Percentiles rank a stretch among this genome's conserved stretches.
These are phyloP conservation scores for Botrytis fragariae DNA, from an alignment of 2,329 filamentous ascomycete genomes.

Conservation along the genomic window DNA sequence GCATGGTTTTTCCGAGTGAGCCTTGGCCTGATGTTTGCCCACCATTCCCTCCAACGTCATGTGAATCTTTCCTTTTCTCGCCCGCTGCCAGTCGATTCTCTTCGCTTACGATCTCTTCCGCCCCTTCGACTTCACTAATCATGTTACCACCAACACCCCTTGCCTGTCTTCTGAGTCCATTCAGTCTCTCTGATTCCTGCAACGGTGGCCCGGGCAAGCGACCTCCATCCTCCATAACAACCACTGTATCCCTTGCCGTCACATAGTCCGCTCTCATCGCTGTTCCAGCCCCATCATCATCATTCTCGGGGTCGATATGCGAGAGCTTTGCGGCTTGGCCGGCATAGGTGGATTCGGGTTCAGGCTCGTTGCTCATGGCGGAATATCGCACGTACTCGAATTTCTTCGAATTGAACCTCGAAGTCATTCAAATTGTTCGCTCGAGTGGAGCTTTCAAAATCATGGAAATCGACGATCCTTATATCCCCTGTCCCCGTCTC, in stretches of 20 bases:
- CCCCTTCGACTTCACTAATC: slow-evolving; percentile 40
- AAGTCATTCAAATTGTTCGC: slow-evolving; percentile 13
- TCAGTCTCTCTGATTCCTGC: slow-evolving; percentile 68
- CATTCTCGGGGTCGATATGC: slow-evolving; percentile 36
- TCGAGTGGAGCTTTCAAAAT: slow-evolving; percentile 6
- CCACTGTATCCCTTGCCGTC: slow-evolving; percentile 69
- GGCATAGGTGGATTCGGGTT: slow-evolving; percentile 44
- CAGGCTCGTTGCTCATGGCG: slow-evolving; percentile 4
- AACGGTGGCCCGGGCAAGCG: slow-evolving; percentile 67
- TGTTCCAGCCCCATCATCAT: slow-evolving; percentile 39
- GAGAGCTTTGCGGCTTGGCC: slow-evolving; percentile 61
- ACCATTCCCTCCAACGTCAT: slow-evolving; percentile 25
- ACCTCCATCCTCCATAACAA: slow-evolving; percentile 65
- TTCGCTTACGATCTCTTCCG: slow-evolving; percentile 37
- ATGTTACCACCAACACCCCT: slow-evolving; percentile 27
- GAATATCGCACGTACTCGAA: slow-evolving; percentile 19
- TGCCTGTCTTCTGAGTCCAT: slow-evolving; percentile 55
- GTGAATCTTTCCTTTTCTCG: slow-evolving; percentile 2
- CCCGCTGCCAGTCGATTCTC: slow-evolving; percentile 26
- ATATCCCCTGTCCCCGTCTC: neutral
- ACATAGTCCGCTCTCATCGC: slow-evolving; percentile 63
- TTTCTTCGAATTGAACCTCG: slow-evolving; percentile 6
- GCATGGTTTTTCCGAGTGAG: slow-evolving; percentile 49
- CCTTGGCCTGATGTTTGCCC: slow-evolving; percentile 48
- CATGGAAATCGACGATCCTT: slow-evolving; percentile 9